Conservation (phyloP, 2,329 filamentous ascomycete species). For the Didymella pomorum region DNA sequence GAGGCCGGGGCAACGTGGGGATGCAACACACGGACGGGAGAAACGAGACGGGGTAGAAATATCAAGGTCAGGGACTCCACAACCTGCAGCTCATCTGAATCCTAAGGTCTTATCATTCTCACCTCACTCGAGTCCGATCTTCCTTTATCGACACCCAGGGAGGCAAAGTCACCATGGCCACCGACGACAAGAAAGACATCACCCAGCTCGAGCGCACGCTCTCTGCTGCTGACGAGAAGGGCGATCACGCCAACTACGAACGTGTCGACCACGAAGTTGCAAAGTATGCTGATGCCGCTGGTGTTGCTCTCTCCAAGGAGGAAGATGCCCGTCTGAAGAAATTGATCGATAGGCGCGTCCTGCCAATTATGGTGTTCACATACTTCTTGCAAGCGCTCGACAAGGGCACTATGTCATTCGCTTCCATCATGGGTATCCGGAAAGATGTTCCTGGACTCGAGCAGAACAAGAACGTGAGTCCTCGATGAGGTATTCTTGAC, state of each 20-base stretch:
- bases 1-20: slow-evolving; percentile 29
- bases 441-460: slow-evolving; percentile 47
- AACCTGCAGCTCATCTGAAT: slow-evolving; percentile 29
- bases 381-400: slow-evolving; percentile 75
- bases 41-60: slow-evolving; percentile 37
- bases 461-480: slow-evolving; percentile 39
- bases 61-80: slow-evolving; percentile 27
- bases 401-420: slow-evolving; percentile 70
- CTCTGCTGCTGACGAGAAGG: slow-evolving; percentile 56
- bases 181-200: slow-evolving; percentile 44
- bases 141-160: slow-evolving; percentile 19
- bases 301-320: slow-evolving; percentile 63
- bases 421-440: slow-evolving; percentile 69
- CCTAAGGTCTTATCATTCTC: slow-evolving; percentile 22
- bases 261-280: slow-evolving; percentile 75
- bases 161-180: slow-evolving; percentile 33
- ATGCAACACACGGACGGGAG: slow-evolving; percentile 26
- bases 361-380: slow-evolving; percentile 75
- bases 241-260: slow-evolving; percentile 64
- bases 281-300: slow-evolving; percentile 67
- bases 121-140: slow-evolving; percentile 19
- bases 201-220: slow-evolving; percentile 60
- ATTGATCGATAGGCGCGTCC: slow-evolving; percentile 72
- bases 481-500: neutral
- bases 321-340: slow-evolving; percentile 68